phyloP scores from a whole-genome alignment of 306 rosid genomes.

The Notholithocarpus densiflorus region DNA sequence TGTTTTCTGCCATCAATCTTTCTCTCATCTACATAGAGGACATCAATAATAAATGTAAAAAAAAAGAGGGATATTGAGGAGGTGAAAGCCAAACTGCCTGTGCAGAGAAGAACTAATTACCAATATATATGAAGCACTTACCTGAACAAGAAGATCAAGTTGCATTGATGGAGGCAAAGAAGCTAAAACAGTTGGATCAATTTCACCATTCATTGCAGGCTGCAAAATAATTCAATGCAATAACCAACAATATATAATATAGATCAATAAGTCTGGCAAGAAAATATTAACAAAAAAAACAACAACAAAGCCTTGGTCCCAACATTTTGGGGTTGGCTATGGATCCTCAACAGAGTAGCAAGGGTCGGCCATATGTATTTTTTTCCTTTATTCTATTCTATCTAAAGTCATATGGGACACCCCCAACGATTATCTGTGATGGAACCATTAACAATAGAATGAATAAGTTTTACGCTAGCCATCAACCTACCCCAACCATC shows the following conservation, averaged over 20 bases:
- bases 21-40: constrained; percentile 71
- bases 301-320: too few relatives aligned
- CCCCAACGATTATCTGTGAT: too few relatives aligned
- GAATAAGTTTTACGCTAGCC: too few relatives aligned
- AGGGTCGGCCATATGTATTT: too few relatives aligned
- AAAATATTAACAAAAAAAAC: neutral
- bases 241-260: neutral
- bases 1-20: constrained; percentile 81
- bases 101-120: constrained; percentile 2
- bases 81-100: constrained; percentile 8
- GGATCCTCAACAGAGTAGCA: too few relatives aligned
- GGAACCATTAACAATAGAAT: too few relatives aligned
- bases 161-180: constrained; percentile 90
- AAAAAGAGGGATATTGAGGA: neutral
- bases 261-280: constrained; percentile 5
- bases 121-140: constrained; percentile 20
- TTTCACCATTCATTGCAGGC: constrained; percentile 57
- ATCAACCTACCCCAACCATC: too few relatives aligned
- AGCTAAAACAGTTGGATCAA: constrained; percentile 79
- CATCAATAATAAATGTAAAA: constrained; percentile 19
- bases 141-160: constrained; percentile 83
- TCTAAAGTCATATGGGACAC: too few relatives aligned
- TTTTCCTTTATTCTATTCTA: too few relatives aligned
- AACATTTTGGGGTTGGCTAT: too few relatives aligned
- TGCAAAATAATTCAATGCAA: constrained; percentile 29